phyloP scores from a whole-genome alignment of 1,139 yeast genomes.

The Suhomyces kunorum region DNA sequence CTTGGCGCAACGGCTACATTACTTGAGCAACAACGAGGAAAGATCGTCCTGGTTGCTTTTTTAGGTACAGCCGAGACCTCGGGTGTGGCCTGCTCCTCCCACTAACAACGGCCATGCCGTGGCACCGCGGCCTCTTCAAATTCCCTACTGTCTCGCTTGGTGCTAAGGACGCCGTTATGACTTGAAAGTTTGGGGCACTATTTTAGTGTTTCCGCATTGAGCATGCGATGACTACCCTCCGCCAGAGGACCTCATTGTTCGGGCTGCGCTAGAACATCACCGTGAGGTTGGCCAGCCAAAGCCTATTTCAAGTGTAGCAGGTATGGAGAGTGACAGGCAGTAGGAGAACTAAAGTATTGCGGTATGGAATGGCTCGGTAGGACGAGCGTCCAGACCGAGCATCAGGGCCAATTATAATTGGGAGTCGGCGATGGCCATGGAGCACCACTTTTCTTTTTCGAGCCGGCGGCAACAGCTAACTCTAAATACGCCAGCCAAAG shows the following conservation, averaged over 20 bases:
- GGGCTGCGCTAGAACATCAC: slow-evolving; percentile 1
- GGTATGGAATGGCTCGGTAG: too few relatives aligned
- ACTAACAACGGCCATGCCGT: too few relatives aligned
- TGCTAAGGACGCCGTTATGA: too few relatives aligned
- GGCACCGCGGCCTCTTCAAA: too few relatives aligned
- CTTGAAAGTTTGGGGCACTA: not conserved
- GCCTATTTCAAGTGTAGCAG: too few relatives aligned
- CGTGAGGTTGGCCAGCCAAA: slow-evolving; percentile 1
- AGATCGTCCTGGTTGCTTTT: not conserved
- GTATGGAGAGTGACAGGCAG: too few relatives aligned
- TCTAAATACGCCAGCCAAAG: not conserved
- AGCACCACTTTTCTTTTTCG: slow-evolving; percentile 2
- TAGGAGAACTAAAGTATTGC: too few relatives aligned
- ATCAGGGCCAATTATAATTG: slow-evolving; percentile 2
- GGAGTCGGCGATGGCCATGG: not conserved
- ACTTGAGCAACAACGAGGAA: slow-evolving; percentile 1
- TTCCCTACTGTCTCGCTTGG: too few relatives aligned
- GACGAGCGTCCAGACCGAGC: too few relatives aligned
- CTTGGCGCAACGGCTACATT: not conserved
- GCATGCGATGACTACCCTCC: not conserved
- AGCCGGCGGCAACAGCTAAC: slow-evolving; percentile 1
- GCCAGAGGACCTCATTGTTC: not conserved
- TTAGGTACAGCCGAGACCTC: not conserved
- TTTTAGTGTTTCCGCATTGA: not conserved
- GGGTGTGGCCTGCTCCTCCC: too few relatives aligned